A percentile compares a stretch with the other conserved stretches of the same genome.
Evolutionary conservation across 108 stramenopile species (phyloP).

Genomic region (Skeletonema menzelii): DNA sequence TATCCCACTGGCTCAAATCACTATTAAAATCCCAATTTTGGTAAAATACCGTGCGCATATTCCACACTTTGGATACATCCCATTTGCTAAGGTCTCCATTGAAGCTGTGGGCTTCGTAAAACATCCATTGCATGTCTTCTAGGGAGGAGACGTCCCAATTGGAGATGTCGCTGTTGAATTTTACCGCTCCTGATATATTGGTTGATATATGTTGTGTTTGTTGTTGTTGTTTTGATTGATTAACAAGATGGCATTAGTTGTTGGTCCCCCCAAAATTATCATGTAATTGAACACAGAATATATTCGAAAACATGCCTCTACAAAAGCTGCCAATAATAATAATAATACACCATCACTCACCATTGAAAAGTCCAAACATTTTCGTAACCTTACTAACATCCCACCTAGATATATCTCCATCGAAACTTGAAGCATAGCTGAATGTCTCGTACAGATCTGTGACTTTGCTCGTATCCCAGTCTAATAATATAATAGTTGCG

Average conservation of each 20-base stretch:
- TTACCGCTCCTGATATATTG: constrained; percentile 9
- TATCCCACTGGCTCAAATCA: constrained; percentile 38
- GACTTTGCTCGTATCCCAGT: constrained; percentile 42
- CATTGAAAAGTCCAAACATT: constrained; percentile 4
- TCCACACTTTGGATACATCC: constrained; percentile 2
- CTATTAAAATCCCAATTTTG: constrained; percentile 17
- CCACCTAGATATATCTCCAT: constrained; percentile 35
- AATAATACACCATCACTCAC: neutral
- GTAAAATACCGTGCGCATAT: constrained; percentile 21
- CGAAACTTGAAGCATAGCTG: constrained; percentile 2
- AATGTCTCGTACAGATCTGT: constrained; percentile 32
- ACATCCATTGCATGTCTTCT: constrained; percentile 30
- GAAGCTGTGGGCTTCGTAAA: constrained; percentile 29
- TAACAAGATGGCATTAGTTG: neutral
- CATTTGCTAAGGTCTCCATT: constrained; percentile 24
- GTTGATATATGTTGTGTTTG: no score
- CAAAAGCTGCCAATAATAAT: neutral
- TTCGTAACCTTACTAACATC: constrained; percentile 27
- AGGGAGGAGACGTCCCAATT: constrained; percentile 38
- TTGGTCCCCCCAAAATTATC: neutral
- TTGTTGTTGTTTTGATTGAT: neutral
- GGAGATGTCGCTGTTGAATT: constrained; percentile 34
- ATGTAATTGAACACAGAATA: neutral
- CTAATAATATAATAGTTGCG: no score
- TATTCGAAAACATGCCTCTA: no score